Evolutionary conservation across 371 early-diverging fungal genomes (phyloP).

Genomic region (Rhizopus microsporus): DNA sequence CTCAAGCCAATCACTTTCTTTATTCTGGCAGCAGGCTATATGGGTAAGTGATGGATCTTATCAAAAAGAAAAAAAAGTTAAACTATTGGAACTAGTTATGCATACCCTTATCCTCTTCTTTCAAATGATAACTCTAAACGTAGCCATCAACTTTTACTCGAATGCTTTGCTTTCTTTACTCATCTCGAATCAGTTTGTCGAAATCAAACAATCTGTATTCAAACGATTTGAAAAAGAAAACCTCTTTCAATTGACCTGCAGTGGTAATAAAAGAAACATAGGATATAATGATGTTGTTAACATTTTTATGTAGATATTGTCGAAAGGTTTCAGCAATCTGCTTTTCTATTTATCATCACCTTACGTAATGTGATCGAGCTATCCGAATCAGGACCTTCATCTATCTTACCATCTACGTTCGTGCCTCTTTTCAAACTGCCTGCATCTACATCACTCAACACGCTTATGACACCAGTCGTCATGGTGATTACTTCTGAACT

Average conservation of each 20-base stretch:
- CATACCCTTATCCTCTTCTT: constrained; percentile 93
- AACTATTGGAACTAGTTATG: constrained; percentile 39
- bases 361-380: constrained; percentile 89
- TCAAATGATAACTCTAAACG: constrained; percentile 94
- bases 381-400: constrained; percentile 70
- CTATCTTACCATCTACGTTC: constrained; percentile 64
- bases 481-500: constrained; percentile 88
- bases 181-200: constrained; percentile 97
- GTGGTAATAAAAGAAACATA: constrained; percentile 53
- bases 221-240: constrained; percentile 96
- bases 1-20: constrained; percentile 64
- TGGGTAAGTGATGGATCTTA: constrained; percentile 48
- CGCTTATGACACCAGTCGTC: constrained; percentile 78
- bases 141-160: constrained; percentile 93
- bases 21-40: constrained; percentile 77
- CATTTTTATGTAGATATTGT: constrained; percentile 74
- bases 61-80: background rate
- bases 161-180: constrained; percentile 91
- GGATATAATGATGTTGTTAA: background rate
- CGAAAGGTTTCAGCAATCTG: constrained; percentile 90
- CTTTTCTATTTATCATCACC: constrained; percentile 86
- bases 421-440: constrained; percentile 60
- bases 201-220: constrained; percentile 95
- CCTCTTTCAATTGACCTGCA: constrained; percentile 91
- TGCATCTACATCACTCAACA: constrained; percentile 57